Evolutionary conservation across 768 basidiomycete genomes (phyloP), one percentile per base, ranked within the genome.

Genomic region (Lyophyllum decastes): DNA sequence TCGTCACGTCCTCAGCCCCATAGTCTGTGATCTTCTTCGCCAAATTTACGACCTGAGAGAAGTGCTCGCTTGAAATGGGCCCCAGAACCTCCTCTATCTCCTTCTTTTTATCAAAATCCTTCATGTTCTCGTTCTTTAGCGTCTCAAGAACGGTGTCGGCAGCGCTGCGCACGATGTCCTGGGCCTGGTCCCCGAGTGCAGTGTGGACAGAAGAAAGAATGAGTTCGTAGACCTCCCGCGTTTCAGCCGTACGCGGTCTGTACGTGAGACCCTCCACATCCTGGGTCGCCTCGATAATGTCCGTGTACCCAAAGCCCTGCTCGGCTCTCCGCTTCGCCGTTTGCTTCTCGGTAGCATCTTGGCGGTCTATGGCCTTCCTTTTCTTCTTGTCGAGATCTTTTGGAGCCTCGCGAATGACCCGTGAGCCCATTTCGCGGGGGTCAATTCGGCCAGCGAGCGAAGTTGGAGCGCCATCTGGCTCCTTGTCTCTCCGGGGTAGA

Each of bases 1-100:
- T 82, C 17, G 79, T 71, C 70, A 92, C 93, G 61, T 95, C 94
- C 68, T 95, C 92, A 0, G 87, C 91, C 33, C 88, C 88, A 59
- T 94, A 99, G 73, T 99, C 97, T 0, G 96, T 97, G 38, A 98
- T 89, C 78, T 97, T 97, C 78, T 97, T 98, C 44, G 89, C 84
- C 44, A 98, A 76, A 60, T 76, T 88, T 58, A 98, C 79, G 27
- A 98, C 79, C 73, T 93, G 89, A 6, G 87, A 83, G 72, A 98
- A 98, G 19, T 76, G 66, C 62, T 97, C 95, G 66, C 80, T 84
- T 2, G 85, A 73, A 12, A 95, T 69, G 0, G 80, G 61, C 0
- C 87, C 86, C 12, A 93, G 72, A 49, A 92, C 81, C 17, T 86
- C 86, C 71, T 96, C 90, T 6, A 96, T 82, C 68, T 98, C 94